Evolutionary conservation across 495 filamentous ascomycete genomes (phyloP).

Genomic region (Chaetomidium leptoderma): DNA sequence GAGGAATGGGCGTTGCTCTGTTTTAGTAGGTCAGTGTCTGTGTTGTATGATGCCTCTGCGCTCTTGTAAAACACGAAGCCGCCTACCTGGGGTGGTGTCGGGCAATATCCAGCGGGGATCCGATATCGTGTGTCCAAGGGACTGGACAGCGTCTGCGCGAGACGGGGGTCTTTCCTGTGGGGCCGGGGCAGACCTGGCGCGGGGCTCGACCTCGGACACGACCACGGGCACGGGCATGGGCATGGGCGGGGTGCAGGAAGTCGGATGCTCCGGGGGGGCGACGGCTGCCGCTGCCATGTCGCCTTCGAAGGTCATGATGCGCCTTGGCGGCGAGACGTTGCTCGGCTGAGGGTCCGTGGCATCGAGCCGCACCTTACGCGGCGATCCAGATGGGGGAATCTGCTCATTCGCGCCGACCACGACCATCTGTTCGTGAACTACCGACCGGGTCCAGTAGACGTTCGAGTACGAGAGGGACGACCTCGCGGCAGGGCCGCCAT

Average conservation of each 20-base stretch:
- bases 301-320: constrained; percentile 15
- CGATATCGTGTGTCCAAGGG: constrained; percentile 22
- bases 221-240: no score
- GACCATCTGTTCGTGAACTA: constrained; percentile 34
- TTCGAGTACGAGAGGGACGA: constrained; percentile 29
- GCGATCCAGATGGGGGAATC: constrained; percentile 10
- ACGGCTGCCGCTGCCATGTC: neutral
- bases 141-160: constrained; percentile 22
- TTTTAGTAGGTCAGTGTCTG: neutral
- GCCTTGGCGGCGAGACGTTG: constrained; percentile 10
- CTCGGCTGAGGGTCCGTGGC: neutral
- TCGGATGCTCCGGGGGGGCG: neutral
- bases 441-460: constrained; percentile 38
- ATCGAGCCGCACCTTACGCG: constrained; percentile 21
- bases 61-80: neutral
- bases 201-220: constrained; percentile 4
- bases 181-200: constrained; percentile 17
- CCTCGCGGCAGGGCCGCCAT: constrained; percentile 3
- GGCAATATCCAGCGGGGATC: constrained; percentile 34
- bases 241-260: neutral
- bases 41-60: neutral
- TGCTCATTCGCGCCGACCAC: constrained; percentile 40
- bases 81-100: constrained; percentile 29
- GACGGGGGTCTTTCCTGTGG: constrained; percentile 9
- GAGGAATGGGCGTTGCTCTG: constrained; percentile 34